A percentile compares a stretch with the other conserved stretches of the same genome.
Evolutionary conservation across 2,329 filamentous ascomycete species (phyloP).

Genomic region (Aspergillus ochraceoroseus): DNA sequence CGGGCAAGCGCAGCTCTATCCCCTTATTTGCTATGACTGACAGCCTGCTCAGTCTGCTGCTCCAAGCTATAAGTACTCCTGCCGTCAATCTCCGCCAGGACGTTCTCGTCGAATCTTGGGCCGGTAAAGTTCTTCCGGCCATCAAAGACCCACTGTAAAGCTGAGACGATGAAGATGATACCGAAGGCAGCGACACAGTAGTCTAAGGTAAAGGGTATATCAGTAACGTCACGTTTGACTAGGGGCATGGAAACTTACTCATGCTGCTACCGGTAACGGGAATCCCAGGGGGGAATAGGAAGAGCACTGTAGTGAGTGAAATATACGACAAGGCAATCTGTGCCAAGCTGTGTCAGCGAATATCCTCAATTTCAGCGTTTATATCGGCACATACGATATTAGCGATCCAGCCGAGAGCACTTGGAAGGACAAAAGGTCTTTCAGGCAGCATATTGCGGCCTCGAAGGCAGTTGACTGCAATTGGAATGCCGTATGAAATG

Average conservation of each 20-base stretch:
- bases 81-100: conserved; percentile 20
- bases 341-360: conserved; percentile 21
- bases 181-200: conserved; percentile 52
- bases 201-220: conserved; percentile 23
- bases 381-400: conserved; percentile 48
- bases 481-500: conserved; percentile 69
- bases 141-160: conserved; percentile 57
- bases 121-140: conserved; percentile 58
- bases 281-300: conserved; percentile 65
- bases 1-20: neutral
- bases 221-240: neutral
- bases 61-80: neutral
- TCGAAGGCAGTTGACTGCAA: conserved; percentile 63
- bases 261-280: conserved; percentile 64
- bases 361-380: neutral
- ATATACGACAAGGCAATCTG: conserved; percentile 59
- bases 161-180: conserved; percentile 54
- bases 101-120: conserved; percentile 45
- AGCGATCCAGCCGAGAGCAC: conserved; percentile 54
- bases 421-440: conserved; percentile 54
- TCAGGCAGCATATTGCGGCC: conserved; percentile 62
- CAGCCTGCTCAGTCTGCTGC: neutral
- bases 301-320: conserved; percentile 66
- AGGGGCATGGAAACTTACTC: conserved; percentile 48
- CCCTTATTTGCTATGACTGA: conserved; percentile 1